Base-by-base conservation (phyloP, 345 rosid genomes). In the Lumnitzera littorea region DNA sequence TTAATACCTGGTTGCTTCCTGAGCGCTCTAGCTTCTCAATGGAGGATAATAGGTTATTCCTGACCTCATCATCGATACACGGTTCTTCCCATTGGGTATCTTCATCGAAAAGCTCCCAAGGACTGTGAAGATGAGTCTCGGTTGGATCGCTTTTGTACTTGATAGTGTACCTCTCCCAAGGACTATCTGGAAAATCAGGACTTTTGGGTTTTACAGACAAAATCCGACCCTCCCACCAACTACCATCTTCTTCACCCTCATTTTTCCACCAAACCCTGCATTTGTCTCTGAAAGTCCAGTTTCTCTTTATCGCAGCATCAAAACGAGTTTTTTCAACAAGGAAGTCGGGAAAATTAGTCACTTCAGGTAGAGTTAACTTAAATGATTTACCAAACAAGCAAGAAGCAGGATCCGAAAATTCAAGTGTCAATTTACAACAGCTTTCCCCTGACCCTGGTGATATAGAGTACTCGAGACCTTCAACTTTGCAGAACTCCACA, bases 231-330 rank as follows among this genome's bases (percentile, higher is more conserved):
- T 81, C 81, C 99, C 99, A 94, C 97, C 97, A 94, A 55, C 84
- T 79, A 63, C 99, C 99, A 73, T 86, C 80, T 64, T 83, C 96
- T 60, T 87, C 92, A 15, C 78, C 82, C 36, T 83, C 95, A 60
- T 86, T 82, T 82, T 80, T 86, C 98, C 98, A 92, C 97, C 97
- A 95, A 48, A 95, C 99, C 66, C 62, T 84, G 78, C 97, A 88
- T 68, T 85, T 88, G 72, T 91, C 99, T 75, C 99, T 82, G 70
- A 77, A 72, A 48, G 83, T 80, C 99, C 99, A 95, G 62, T 86
- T 80, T 76, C 92, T 88, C 64, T 72, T 68, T 46, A 82, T 78
- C 36, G 95, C 82, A 62, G 87, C 83, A 68, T 86, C 95, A 70
- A 80, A 95, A 62, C 99, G 85, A 76, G 84, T 91, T 80, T 84